Conservation (phyloP, 257 asterid species). For the Galeopsis tetrahit region DNA sequence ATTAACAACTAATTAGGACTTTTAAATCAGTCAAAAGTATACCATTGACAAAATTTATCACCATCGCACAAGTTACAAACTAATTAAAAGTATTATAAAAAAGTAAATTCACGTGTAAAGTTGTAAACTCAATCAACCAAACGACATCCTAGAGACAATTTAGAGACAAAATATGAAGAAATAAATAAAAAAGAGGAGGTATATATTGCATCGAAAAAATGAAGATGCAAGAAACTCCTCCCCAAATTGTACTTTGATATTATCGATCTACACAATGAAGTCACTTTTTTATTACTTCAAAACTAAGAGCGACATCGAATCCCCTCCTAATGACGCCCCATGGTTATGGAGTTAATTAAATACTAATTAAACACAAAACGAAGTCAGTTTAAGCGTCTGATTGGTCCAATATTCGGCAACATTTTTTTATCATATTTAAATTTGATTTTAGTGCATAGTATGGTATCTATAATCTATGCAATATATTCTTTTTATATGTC, state of each 20-base stretch:
- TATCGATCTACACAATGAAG: constrained; percentile 49
- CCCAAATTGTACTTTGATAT: constrained; percentile 43
- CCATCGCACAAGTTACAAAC: too few relatives aligned
- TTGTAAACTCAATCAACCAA: neutral
- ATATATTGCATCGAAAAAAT: constrained; percentile 24
- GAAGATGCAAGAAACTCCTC: constrained; percentile 1
- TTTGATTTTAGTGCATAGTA: neutral
- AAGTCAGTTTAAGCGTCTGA: constrained; percentile 25
- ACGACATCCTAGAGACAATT: neutral
- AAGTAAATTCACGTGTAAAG: too few relatives aligned
- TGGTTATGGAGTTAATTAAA: constrained; percentile 34
- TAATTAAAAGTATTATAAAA: too few relatives aligned
- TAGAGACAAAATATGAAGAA: neutral
- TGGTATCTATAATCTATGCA: neutral
- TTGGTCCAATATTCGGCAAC: constrained; percentile 23
- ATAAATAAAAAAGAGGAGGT: neutral
- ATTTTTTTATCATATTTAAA: neutral
- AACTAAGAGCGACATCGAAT: neutral
- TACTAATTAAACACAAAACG: constrained; percentile 31
- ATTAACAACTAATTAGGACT: too few relatives aligned
- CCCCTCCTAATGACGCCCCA: constrained; percentile 35
- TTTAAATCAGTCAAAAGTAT: too few relatives aligned
- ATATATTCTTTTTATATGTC: too few relatives aligned
- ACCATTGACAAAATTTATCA: too few relatives aligned
- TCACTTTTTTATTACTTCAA: constrained; percentile 36